Evolutionary conservation across 495 filamentous ascomycete species (phyloP), one percentile per base, ranked within the genome.

Genomic region (Penicillium coprophilum): DNA sequence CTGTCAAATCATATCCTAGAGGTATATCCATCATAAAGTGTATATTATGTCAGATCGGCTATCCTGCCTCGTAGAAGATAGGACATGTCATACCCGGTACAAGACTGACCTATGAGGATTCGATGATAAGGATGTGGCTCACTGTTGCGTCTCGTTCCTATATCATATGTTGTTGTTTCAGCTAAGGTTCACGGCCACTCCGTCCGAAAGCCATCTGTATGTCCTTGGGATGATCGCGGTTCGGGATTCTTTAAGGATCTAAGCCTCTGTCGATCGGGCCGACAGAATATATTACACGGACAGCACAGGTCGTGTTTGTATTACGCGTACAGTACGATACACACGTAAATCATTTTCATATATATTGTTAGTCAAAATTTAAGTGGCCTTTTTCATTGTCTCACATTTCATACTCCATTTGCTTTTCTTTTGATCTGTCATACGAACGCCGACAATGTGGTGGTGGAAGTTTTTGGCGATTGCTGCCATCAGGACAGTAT

Each of bases 31-130:
- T 56, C 54, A 44, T n/a, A 56, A 56, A 56, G 13, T 56, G 36
- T 56, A 50, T 28, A 56, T 32, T 34, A 32, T 56, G 36, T 24
- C 6, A 50, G 17, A 50, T 56, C 24, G 24, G 54, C 27, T 50
- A 50, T 49, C 1, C 38, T 20, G 20, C 19, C 48, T n/a, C 3
- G 21, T 38, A n/a, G 12, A 50, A 12, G 45, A 59, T 50, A 55
- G 57, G 31, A 59, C 57, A 59, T 51, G 57, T 59, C 57, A 55
- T 50, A 49, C 45, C 50, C 20, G 38, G 50, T 55, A 43, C 38
- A 36, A 21, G 27, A 19, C 20, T 28, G 45, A 59, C 50, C 51
- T 59, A 55, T 50, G 20, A 45, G 44, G 15, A 43, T 39, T 44
- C 36, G 20, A 54, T 32, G 36, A 59, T 54, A 50, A 50, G 34